Evolutionary conservation across 352 stramenopile genomes (phyloP), one percentile per base, ranked within the genome.

Genomic region (Blastocystis sp.): DNA sequence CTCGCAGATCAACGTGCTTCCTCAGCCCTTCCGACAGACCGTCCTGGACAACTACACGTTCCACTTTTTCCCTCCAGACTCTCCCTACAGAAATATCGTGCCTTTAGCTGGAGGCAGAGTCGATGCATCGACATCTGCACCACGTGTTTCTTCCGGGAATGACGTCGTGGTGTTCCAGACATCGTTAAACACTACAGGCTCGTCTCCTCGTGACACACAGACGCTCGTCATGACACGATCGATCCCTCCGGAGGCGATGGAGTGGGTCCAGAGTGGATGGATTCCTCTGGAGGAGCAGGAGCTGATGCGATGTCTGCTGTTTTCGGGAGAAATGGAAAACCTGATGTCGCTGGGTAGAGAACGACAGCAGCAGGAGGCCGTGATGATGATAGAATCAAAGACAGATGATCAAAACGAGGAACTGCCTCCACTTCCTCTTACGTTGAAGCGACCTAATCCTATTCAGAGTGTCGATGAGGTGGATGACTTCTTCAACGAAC

Each of bases 201-300:
- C 43, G 24, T 34, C 34, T 26, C 65, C 45, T 6, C 24, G 24
- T 8, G 68, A 79, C 53, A 63, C 34, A 41, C 20, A 30, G 26
- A 41, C 43, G 11, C 13, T 81, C 11, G 50, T 63, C 2, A 62
- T 65, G 50, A 81, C 20, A 16, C 70, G 70, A 26, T n/a, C 30
- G 13, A 18, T 81, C 3, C 20, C 70, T 4, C 11, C 9, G 26
- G 70, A 62, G 18, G 70, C 34, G 13, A 4, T 63, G 43, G 16
- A 62, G n/a, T 81, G 70, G 70, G 70, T 63, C 16, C 41, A 47
- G 54, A 26, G 7, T 13, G 70, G 70, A 7, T 81, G 70, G 70
- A 26, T 81, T 4, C 70, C 70, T 5, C 24, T 81, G 50, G 70
- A 50, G 16, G 70, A 81, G 54, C 70, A 81, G 54, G 70, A 81